Percentiles rank a stretch among this genome's conserved stretches.
Conservation (phyloP, 169 alveolate species). For the Cryptosporidium meleagridis region DNA sequence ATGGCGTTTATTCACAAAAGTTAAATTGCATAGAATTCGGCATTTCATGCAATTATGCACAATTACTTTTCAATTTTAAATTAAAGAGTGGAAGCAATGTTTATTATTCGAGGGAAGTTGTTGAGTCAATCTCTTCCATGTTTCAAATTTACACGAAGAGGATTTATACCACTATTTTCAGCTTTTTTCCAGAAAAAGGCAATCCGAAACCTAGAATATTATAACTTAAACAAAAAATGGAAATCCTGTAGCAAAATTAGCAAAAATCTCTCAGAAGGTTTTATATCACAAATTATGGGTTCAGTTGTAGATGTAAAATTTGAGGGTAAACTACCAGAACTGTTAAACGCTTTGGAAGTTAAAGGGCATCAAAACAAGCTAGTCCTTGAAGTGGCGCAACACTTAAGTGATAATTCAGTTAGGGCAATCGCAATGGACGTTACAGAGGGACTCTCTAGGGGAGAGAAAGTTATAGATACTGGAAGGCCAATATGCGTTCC, state of each 20-base stretch:
- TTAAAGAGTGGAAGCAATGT: background rate
- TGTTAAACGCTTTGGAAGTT: conserved; percentile 94
- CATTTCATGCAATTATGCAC: too few relatives aligned
- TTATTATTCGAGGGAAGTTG: background rate
- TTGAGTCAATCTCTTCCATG: background rate
- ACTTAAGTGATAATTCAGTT: conserved; percentile 92
- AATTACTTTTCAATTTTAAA: background rate
- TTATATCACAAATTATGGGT: conserved; percentile 95
- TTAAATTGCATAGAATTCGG: too few relatives aligned
- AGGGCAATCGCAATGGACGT: conserved; percentile 98
- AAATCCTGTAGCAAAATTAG: background rate
- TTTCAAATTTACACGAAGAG: background rate
- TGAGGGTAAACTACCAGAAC: conserved; percentile 94
- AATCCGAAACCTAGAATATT: background rate
- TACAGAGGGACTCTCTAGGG: conserved; percentile 97
- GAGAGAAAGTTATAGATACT: conserved; percentile 93
- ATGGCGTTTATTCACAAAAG: too few relatives aligned
- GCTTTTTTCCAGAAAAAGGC: background rate
- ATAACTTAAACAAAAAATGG: conserved; percentile 2
- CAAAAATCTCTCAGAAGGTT: conserved; percentile 78
- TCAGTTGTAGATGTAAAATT: conserved; percentile 98
- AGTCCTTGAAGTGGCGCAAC: conserved; percentile 96
- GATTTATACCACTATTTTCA: background rate
- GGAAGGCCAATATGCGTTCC: conserved; percentile 96
- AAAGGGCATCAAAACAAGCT: conserved; percentile 86